A percentile compares a stretch with the other conserved stretches of the same genome.
Evolutionary conservation across 352 stramenopile species (phyloP).

Genomic region (Blastocystis hominis): DNA sequence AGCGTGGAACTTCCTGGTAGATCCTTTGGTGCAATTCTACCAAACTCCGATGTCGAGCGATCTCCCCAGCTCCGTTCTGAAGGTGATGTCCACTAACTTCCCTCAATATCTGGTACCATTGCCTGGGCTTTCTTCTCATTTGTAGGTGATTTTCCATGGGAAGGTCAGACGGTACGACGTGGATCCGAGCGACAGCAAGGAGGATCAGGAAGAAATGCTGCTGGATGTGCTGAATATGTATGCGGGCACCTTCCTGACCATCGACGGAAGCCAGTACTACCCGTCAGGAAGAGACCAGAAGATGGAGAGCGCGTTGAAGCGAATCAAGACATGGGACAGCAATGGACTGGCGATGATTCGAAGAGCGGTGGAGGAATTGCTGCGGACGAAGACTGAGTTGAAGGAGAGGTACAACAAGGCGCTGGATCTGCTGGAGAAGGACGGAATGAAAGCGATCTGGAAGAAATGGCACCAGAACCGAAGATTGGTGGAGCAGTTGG

Average conservation of each 20-base stretch:
- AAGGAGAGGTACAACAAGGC: not conserved
- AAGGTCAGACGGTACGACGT: not conserved
- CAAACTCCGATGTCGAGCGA: not conserved
- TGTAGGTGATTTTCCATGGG: not conserved
- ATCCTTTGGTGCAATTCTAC: not conserved
- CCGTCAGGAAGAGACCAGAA: not conserved
- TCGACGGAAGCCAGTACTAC: not conserved
- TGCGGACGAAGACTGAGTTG: too few relatives aligned
- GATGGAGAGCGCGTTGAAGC: not conserved
- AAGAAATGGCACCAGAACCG: not conserved
- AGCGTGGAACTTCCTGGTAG: not conserved
- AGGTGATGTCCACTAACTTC: not conserved
- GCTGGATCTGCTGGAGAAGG: not conserved
- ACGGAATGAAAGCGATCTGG: not conserved
- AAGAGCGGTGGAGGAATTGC: not conserved
- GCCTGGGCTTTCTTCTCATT: not conserved
- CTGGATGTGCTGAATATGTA: not conserved
- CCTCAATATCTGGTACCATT: not conserved
- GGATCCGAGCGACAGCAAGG: not conserved
- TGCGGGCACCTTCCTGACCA: not conserved
- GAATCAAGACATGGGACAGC: not conserved
- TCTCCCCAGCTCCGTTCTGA: not conserved
- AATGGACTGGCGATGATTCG: not conserved
- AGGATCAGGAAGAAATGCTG: not conserved
- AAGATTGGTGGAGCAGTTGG: not conserved